Evolutionary conservation across 164 flowering plant genomes (phyloP), one percentile per base, ranked within the genome.

Genomic region (Brasenia schreberi): DNA sequence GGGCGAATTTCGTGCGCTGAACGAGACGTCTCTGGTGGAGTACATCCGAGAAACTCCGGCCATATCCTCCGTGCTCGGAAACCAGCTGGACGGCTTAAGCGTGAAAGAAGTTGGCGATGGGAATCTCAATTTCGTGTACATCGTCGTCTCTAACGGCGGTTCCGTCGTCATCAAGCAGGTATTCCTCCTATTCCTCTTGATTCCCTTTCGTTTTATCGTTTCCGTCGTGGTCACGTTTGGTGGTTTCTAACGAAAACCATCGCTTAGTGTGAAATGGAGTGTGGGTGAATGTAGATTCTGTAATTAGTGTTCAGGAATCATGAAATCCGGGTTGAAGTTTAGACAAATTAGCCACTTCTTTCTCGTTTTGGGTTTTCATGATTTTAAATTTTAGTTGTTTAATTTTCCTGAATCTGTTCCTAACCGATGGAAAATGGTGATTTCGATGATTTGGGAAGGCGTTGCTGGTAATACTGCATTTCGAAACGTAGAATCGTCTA

Each of bases 51-150:
- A 85, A 19, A 81, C 87, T 6, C 96, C 96, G 4, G 62, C 84
- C 53, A 79, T 92, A 7, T 70, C 72, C n/a, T 79, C 83, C 5
- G 77, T 75, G 79, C 79, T 92, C 5, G 93, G 86, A 0, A 72
- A 74, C 75, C 65, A 42, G 65, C 68, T 81, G 64, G 95, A 83
- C 18, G 82, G 69, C 18, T 61, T 94, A 69, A 61, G 68, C n/a
- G 77, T 93, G 70, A 84, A 81, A 74, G 98, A 94, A 76, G 91
- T 94, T 19, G 97, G 98, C 18, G 98, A 94, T 67, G 98, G 97
- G 16, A 87, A 87, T 72, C 84, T 85, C 66, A 85, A 87, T 71
- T 85, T 82, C 65, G 92, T 87, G 19, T 87, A 73, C 71, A 87
- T 87, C 66, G 83, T 87, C 58, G 45, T 66, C 43, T 61, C 74